Evolutionary conservation across 805 yeast species (phyloP).

Genomic region (Candida orba): DNA sequence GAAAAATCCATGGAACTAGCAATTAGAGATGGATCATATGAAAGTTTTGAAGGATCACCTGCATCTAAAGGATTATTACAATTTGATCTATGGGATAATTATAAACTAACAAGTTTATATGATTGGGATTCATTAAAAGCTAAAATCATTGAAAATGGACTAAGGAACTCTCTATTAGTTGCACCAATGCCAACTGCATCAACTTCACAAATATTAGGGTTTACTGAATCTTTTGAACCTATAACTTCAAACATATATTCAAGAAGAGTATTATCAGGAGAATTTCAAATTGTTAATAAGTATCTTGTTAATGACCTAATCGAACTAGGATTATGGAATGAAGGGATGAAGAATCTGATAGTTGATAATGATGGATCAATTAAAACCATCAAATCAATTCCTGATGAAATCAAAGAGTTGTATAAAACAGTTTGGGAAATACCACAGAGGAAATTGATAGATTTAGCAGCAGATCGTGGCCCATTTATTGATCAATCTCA

Average conservation of each 20-base stretch:
- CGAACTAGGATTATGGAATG: constrained; percentile 78
- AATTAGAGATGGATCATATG: constrained; percentile 57
- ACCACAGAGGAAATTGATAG: constrained; percentile 69
- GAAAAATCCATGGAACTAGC: constrained; percentile 85
- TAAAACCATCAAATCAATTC: constrained; percentile 66
- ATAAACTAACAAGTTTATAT: constrained; percentile 68
- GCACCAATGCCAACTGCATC: constrained; percentile 99
- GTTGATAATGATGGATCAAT: constrained; percentile 79
- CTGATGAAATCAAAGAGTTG: constrained; percentile 61
- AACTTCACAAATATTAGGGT: constrained; percentile 92
- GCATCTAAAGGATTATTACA: constrained; percentile 79
- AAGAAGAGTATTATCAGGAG: constrained; percentile 89
- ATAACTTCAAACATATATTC: constrained; percentile 90
- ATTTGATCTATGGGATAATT: constrained; percentile 74
- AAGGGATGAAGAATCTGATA: constrained; percentile 68
- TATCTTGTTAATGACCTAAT: constrained; percentile 74
- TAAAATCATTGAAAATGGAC: constrained; percentile 54
- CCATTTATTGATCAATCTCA: constrained; percentile 91
- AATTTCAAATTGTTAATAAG: constrained; percentile 87
- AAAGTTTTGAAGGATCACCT: constrained; percentile 79
- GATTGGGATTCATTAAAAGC: constrained; percentile 76
- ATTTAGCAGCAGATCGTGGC: constrained; percentile 79
- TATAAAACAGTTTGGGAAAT: constrained; percentile 89
- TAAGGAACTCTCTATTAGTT: constrained; percentile 81
- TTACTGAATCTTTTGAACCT: constrained; percentile 95